Conservation (phyloP, 805 yeast species). For the Candida saitoana region DNA sequence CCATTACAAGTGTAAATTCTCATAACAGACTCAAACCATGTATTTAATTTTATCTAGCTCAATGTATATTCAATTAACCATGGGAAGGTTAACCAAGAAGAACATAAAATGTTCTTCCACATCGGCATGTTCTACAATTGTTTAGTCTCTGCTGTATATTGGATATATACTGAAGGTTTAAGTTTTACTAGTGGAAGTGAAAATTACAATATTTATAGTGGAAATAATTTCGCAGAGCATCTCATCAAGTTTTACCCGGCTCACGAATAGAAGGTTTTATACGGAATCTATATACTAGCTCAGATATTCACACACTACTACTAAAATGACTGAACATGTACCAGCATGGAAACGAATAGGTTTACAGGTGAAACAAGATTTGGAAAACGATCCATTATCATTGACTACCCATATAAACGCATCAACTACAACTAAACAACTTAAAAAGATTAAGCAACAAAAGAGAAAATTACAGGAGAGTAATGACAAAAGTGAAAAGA, state of each 20-base stretch:
- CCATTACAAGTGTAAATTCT: slow-evolving; percentile 30
- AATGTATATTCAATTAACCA: slow-evolving; percentile 15
- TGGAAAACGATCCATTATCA: slow-evolving; percentile 43
- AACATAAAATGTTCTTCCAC: slow-evolving; percentile 1
- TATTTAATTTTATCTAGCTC: slow-evolving; percentile 32
- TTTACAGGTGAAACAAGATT: slow-evolving; percentile 50
- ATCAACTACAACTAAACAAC: slow-evolving; percentile 39
- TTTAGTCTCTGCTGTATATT: neutral
- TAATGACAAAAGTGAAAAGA: slow-evolving; percentile 27
- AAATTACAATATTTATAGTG: neutral
- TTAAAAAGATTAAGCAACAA: slow-evolving; percentile 37
- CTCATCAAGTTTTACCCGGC: slow-evolving; percentile 3
- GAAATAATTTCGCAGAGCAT: neutral
- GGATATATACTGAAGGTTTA: neutral
- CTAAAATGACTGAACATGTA: slow-evolving; percentile 5
- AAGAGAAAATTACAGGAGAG: slow-evolving; percentile 23
- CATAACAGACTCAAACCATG: slow-evolving; percentile 47
- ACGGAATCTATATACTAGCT: no score
- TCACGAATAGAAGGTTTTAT: neutral
- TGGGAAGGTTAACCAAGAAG: slow-evolving; percentile 1
- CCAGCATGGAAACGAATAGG: slow-evolving; percentile 88
- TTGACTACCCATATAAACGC: slow-evolving; percentile 44
- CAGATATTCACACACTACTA: no score
- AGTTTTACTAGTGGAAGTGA: neutral
- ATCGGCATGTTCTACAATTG: slow-evolving; percentile 4